Evolutionary conservation across 2,329 filamentous ascomycete genomes (phyloP).

Genomic region (Botrytis elliptica): DNA sequence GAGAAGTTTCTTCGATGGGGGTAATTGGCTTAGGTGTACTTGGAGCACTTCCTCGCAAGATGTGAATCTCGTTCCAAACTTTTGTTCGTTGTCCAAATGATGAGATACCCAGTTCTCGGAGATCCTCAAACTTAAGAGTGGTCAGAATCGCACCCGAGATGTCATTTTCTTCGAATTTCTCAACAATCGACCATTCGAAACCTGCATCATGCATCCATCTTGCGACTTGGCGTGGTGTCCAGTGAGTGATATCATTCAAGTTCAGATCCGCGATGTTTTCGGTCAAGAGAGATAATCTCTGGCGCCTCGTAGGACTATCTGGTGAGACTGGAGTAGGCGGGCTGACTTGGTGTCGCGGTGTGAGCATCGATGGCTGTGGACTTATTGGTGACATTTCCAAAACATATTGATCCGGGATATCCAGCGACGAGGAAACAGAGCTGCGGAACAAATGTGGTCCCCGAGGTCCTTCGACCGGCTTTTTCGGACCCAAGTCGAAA

Average conservation of each 20-base stretch:
- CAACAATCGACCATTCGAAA: constrained; percentile 72
- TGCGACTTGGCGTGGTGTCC: constrained; percentile 75
- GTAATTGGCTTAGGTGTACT: constrained; percentile 55
- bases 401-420: constrained; percentile 50
- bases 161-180: constrained; percentile 87
- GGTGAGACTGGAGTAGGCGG: constrained; percentile 22
- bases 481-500: constrained; percentile 55
- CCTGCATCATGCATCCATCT: constrained; percentile 84
- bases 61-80: constrained; percentile 77
- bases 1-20: constrained; percentile 57
- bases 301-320: constrained; percentile 1
- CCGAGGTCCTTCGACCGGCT: constrained; percentile 73
- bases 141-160: constrained; percentile 86
- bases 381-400: constrained; percentile 74
- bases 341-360: constrained; percentile 33
- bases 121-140: constrained; percentile 86
- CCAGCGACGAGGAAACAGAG: constrained; percentile 57
- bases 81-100: constrained; percentile 80
- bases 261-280: constrained; percentile 59
- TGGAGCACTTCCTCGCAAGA: constrained; percentile 58
- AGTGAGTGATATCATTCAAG: constrained; percentile 58
- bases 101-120: constrained; percentile 76
- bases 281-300: constrained; percentile 35
- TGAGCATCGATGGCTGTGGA: constrained; percentile 53
- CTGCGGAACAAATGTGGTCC: constrained; percentile 85